Conservation (phyloP, 2,329 filamentous ascomycete genomes). For the Paracoccidioides lutzii region DNA sequence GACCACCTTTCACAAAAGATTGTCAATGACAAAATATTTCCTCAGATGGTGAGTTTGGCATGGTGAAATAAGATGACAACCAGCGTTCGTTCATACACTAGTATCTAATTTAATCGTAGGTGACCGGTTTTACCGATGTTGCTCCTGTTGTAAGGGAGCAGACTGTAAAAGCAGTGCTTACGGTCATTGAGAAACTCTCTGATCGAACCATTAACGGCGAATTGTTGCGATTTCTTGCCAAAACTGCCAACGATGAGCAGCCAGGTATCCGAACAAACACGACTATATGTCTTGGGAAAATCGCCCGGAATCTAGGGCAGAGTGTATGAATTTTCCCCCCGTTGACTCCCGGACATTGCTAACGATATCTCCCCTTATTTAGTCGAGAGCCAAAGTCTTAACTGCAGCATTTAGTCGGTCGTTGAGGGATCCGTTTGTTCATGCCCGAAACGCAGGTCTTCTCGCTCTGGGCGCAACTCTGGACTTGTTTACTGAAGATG, state of each 20-base stretch:
- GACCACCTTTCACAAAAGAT: constrained; percentile 76
- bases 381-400: constrained; percentile 76
- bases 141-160: constrained; percentile 89
- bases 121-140: constrained; percentile 87
- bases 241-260: constrained; percentile 94
- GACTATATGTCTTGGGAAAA: constrained; percentile 92
- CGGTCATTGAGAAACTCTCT: constrained; percentile 76
- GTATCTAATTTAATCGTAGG: constrained; percentile 33
- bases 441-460: constrained; percentile 79
- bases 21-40: constrained; percentile 94
- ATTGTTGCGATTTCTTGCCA: constrained; percentile 76
- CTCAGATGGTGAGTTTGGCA: constrained; percentile 56
- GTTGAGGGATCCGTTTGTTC: constrained; percentile 83
- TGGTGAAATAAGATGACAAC: not conserved
- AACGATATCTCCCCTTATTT: constrained; percentile 15
- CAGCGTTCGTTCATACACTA: constrained; percentile 16
- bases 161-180: constrained; percentile 85
- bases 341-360: constrained; percentile 12
- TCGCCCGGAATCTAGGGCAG: constrained; percentile 72
- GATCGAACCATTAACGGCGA: constrained; percentile 92
- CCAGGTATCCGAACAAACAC: constrained; percentile 96
- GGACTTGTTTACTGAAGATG: constrained; percentile 79
- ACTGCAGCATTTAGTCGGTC: constrained; percentile 85
- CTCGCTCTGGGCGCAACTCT: constrained; percentile 74
- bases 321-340: constrained; percentile 28